phyloP scores from a whole-genome alignment of 257 asterid species.

The Solanum peruvianum region DNA sequence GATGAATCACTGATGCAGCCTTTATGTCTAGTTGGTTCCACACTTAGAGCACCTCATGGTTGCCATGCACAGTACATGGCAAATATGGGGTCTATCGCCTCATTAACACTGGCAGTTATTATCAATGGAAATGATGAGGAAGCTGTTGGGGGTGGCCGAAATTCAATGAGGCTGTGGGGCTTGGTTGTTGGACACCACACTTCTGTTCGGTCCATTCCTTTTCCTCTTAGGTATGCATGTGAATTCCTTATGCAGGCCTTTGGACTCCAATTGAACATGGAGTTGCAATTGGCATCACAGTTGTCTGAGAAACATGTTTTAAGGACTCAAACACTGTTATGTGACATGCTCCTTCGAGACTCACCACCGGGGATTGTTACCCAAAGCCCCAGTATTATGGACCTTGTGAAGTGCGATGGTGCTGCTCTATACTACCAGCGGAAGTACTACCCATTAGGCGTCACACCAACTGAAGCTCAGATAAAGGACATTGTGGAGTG shows the following conservation, averaged over 20 bases:
- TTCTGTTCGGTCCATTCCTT: slow-evolving; percentile 48
- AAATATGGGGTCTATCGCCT: slow-evolving; percentile 58
- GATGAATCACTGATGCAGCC: slow-evolving; percentile 56
- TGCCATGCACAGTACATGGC: slow-evolving; percentile 64
- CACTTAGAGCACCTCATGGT: slow-evolving; percentile 54
- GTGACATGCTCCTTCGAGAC: slow-evolving; percentile 81
- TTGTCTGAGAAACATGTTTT: slow-evolving; percentile 61
- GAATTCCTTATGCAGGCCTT: slow-evolving; percentile 90
- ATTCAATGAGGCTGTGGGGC: slow-evolving; percentile 82
- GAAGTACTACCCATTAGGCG: slow-evolving; percentile 49
- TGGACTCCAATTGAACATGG: slow-evolving; percentile 82
- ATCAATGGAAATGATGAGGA: slow-evolving; percentile 52
- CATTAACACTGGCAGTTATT: slow-evolving; percentile 41
- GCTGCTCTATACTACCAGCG: slow-evolving; percentile 73
- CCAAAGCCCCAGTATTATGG: slow-evolving; percentile 76
- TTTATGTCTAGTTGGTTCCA: slow-evolving; percentile 50
- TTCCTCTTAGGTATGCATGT: slow-evolving; percentile 84
- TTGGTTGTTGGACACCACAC: slow-evolving; percentile 88
- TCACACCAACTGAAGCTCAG: slow-evolving; percentile 64
- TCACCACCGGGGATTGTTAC: slow-evolving; percentile 65
- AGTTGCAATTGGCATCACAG: slow-evolving; percentile 62
- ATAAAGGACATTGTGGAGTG: slow-evolving; percentile 62
- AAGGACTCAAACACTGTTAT: slow-evolving; percentile 72
- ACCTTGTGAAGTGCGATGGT: slow-evolving; percentile 78
- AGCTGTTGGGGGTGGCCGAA: slow-evolving; percentile 39